Evolutionary conservation across 2,329 filamentous ascomycete species (phyloP), one percentile per base, ranked within the genome.

Genomic region (Leptographium lundbergii): DNA sequence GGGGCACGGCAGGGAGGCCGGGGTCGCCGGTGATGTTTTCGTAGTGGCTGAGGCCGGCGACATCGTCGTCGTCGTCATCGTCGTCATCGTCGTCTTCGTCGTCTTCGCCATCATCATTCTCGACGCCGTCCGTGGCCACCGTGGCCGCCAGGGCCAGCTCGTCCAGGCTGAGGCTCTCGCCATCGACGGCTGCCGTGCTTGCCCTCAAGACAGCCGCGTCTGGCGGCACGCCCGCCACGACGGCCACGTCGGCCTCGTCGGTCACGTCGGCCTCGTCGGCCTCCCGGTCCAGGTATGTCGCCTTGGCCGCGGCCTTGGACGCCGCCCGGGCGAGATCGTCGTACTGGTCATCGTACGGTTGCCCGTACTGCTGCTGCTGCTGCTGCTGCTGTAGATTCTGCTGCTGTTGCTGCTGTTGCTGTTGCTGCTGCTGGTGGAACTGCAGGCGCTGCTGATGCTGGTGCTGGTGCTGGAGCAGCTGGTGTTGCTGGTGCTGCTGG

Each of bases 371-470:
- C 47, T 60, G 39, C 29, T 55, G 59, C 27, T 59, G 54, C 27
- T 54, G 52, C 13, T 57, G 56, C 5, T 69, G 67, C 55, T 64
- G 60, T 25, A 63, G 64, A 22, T 64, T 63, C 58, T 70, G 68
- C 52, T 64, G 61, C 36, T 60, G 54, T 3, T 69, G 68, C 54
- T 69, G 70, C 42, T 69, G 66, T 50, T 69, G 65, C 56, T 70
- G 69, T 56, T 68, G 66, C 54, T 64, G 63, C 55, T 70, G 70
- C 9, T 61, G 59, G 22, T 63, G 65, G 55, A 70, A 69, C 56
- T 70, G 69, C 6, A 56, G 60, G 27, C 58, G 57, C 47, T 57
- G 56, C n/a, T 57, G 56, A 3, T 69, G 67, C 56, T 65, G 60
- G 25, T 64, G 64, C 25, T 64, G 63, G 58, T 70, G 68, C 50